phyloP scores from a whole-genome alignment of 805 yeast species.

The Candida caryicola region DNA sequence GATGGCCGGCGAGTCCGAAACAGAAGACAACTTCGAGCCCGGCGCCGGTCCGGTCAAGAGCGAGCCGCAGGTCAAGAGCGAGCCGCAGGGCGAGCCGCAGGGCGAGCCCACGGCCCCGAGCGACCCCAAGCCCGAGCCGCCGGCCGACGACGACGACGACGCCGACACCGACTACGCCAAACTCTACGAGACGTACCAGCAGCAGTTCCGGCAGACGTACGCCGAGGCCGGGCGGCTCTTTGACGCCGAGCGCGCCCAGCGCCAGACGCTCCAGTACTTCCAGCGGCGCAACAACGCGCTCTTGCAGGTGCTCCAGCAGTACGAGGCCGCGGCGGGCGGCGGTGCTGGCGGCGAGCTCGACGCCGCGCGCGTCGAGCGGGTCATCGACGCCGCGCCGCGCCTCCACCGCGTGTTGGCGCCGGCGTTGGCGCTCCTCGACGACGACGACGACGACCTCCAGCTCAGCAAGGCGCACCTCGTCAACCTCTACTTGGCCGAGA shows the following conservation, averaged over 20 bases:
- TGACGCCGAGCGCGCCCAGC: conserved; percentile 31
- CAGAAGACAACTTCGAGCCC: too few species aligned
- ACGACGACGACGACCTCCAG: conserved; percentile 1
- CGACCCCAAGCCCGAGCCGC: too few species aligned
- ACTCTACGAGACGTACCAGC: conserved; percentile 27
- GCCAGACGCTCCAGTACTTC: conserved; percentile 33
- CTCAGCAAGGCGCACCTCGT: conserved; percentile 20
- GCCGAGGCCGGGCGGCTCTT: conserved; percentile 25
- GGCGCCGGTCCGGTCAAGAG: too few species aligned
- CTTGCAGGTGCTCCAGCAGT: conserved; percentile 25
- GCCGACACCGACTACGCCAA: conserved; percentile 20
- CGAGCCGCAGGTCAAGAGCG: too few species aligned
- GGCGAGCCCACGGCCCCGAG: too few species aligned
- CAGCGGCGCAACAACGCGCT: conserved; percentile 38
- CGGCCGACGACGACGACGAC: conserved; percentile 6
- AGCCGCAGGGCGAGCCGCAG: too few species aligned
- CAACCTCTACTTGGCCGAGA: conserved; percentile 32
- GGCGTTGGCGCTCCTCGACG: not conserved
- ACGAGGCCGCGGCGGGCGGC: conserved; percentile 9
- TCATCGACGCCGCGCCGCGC: conserved; percentile 14
- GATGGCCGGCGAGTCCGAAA: too few species aligned
- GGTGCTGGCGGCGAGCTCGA: conserved; percentile 7
- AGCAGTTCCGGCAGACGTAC: conserved; percentile 22
- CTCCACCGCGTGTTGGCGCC: not conserved
- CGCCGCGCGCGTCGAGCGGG: not conserved